Evolutionary conservation across 345 rosid species (phyloP).

Genomic region (Syzygium grande): DNA sequence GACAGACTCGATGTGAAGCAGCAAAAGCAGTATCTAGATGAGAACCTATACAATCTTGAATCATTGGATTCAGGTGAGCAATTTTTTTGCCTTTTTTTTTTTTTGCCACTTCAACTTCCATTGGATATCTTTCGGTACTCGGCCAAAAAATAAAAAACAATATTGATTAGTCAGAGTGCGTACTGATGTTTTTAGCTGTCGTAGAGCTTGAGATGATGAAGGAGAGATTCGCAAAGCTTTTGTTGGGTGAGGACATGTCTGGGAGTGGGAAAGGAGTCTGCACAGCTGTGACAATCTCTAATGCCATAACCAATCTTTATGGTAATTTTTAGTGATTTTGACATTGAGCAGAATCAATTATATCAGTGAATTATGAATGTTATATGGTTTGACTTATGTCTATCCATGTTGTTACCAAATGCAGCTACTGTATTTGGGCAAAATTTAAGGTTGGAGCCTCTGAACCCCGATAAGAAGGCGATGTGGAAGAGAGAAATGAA

Average conservation of each 20-base stretch:
- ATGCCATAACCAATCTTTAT: constrained; percentile 85
- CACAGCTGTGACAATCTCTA: constrained; percentile 81
- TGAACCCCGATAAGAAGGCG: constrained; percentile 70
- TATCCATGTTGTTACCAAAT: background rate
- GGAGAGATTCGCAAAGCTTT: constrained; percentile 84
- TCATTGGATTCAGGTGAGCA: constrained; percentile 45
- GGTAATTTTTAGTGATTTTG: constrained; percentile 29
- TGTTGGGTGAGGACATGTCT: constrained; percentile 98
- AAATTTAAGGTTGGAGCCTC: constrained; percentile 65
- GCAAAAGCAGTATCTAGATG: constrained; percentile 11
- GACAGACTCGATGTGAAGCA: constrained; percentile 24
- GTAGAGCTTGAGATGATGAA: constrained; percentile 74
- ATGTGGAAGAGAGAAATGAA: constrained; percentile 92
- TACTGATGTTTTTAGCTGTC: background rate
- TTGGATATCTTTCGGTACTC: background rate
- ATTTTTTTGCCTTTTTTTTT: background rate
- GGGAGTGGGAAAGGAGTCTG: constrained; percentile 93
- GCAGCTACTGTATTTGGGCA: constrained; percentile 95
- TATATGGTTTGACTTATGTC: background rate
- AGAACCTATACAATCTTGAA: constrained; percentile 20
- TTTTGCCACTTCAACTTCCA: background rate
- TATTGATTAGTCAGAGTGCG: background rate
- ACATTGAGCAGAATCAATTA: background rate
- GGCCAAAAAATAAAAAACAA: background rate
- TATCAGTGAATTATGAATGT: background rate